These are phyloP conservation scores for Sordariomycetes sp. DNA, from an alignment of 2,329 filamentous ascomycete genomes.

Conservation along the genomic window DNA sequence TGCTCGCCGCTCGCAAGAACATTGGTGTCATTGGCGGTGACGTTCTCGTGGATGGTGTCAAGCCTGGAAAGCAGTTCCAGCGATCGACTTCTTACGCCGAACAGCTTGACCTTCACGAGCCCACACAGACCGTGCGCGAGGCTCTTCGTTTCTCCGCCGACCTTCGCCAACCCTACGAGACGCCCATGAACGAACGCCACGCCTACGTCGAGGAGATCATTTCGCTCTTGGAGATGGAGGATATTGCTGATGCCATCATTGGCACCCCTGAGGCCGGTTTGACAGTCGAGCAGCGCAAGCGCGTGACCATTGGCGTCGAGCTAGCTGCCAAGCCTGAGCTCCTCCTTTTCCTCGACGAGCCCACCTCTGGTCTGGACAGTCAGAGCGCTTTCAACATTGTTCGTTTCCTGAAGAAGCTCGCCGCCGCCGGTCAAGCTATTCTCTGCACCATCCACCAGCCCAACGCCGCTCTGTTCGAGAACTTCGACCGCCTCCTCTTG, in stretches of 20 bases:
- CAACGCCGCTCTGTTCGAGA: conserved; percentile 76
- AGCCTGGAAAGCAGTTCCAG: conserved; percentile 51
- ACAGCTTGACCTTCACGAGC: conserved; percentile 54
- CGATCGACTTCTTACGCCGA: conserved; percentile 54
- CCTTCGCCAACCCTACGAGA: conserved; percentile 46
- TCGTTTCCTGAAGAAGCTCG: conserved; percentile 62
- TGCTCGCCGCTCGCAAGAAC: conserved; percentile 54
- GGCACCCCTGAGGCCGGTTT: conserved; percentile 58
- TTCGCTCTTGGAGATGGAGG: conserved; percentile 47
- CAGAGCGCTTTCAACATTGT: conserved; percentile 53
- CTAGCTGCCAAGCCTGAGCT: conserved; percentile 49
- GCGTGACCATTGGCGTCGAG: conserved; percentile 47
- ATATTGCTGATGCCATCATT: conserved; percentile 50
- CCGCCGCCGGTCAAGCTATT: conserved; percentile 75
- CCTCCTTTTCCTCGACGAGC: conserved; percentile 57
- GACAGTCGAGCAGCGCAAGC: conserved; percentile 55
- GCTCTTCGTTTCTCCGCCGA: conserved; percentile 55
- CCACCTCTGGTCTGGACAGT: conserved; percentile 48
- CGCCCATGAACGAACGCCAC: conserved; percentile 44
- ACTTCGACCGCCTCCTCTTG: conserved; percentile 76
- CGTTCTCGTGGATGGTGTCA: conserved; percentile 46
- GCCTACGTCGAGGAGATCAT: conserved; percentile 55
- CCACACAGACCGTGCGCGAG: conserved; percentile 53
- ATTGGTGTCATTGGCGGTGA: conserved; percentile 50
- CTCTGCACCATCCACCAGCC: conserved; percentile 90